These are phyloP conservation scores for Pulicaria dysenterica DNA, from an alignment of 129 eudicot species.

Conservation along the genomic window DNA sequence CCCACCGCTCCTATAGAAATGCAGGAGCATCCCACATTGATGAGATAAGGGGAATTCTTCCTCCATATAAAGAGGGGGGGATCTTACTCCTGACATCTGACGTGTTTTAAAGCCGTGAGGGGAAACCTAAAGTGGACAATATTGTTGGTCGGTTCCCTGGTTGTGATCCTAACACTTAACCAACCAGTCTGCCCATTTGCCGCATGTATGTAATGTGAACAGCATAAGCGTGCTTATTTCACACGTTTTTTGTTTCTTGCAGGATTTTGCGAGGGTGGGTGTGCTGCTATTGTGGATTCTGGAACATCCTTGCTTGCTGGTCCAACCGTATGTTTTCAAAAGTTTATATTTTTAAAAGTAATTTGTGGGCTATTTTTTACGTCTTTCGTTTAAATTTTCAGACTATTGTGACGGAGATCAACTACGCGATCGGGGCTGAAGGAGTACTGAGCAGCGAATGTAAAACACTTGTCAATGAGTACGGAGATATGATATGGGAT, in stretches of 20 bases:
- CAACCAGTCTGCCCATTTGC: neutral
- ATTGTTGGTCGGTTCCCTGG: too few relatives aligned
- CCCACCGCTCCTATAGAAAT: too few relatives aligned
- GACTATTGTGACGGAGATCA: slow-evolving; percentile 74
- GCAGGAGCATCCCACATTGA: too few relatives aligned
- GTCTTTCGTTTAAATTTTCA: slow-evolving; percentile 36
- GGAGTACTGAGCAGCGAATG: slow-evolving; percentile 87
- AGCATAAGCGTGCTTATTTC: neutral
- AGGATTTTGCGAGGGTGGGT: slow-evolving; percentile 85
- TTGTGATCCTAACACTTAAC: too few relatives aligned
- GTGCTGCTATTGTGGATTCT: slow-evolving; percentile 92
- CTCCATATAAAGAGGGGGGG: too few relatives aligned
- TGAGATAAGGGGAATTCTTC: too few relatives aligned
- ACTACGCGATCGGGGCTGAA: slow-evolving; percentile 93
- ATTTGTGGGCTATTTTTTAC: neutral
- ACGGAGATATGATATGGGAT: slow-evolving; percentile 88
- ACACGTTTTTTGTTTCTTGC: slow-evolving; percentile 6
- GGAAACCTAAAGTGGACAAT: too few relatives aligned
- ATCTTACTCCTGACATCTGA: too few relatives aligned
- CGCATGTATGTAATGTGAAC: neutral
- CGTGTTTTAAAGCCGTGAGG: too few relatives aligned
- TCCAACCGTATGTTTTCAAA: slow-evolving; percentile 67
- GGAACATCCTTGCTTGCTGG: slow-evolving; percentile 95
- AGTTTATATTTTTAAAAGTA: slow-evolving; percentile 1
- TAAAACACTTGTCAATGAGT: slow-evolving; percentile 64